Percentiles rank a stretch among this genome's conserved stretches.
phyloP scores from a whole-genome alignment of 345 rosid species.

The Eucalyptus dawsonii region DNA sequence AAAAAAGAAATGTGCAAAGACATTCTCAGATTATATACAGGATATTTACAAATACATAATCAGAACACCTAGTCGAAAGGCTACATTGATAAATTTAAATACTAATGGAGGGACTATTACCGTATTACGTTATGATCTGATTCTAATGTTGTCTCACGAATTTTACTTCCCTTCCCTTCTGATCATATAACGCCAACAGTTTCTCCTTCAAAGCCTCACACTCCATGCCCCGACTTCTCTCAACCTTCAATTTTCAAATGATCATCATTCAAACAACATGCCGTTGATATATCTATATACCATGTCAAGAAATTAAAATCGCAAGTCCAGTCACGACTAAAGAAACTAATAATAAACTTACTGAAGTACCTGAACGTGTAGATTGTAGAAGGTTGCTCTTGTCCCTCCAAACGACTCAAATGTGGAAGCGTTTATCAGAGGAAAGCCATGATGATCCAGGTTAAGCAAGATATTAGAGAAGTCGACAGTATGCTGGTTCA shows the following conservation, averaged over 20 bases:
- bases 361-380: constrained; percentile 39
- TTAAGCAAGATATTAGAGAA: constrained; percentile 28
- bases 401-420: constrained; percentile 31
- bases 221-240: neutral
- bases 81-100: neutral
- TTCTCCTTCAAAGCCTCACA: constrained; percentile 16
- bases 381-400: constrained; percentile 24
- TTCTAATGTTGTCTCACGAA: neutral
- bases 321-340: neutral
- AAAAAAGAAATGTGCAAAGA: neutral
- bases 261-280: neutral
- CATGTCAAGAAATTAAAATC: neutral
- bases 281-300: neutral
- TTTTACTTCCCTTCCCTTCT: neutral
- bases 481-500: neutral
- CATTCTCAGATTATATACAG: neutral
- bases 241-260: neutral
- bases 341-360: neutral
- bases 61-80: neutral
- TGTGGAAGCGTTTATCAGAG: constrained; percentile 34
- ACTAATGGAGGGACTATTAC: neutral
- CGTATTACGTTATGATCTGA: neutral
- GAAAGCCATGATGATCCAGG: constrained; percentile 31
- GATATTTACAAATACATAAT: neutral
- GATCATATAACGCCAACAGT: constrained; percentile 11